Conservation (phyloP, 2,329 filamentous ascomycete genomes). For the Grosmannia penicillata region DNA sequence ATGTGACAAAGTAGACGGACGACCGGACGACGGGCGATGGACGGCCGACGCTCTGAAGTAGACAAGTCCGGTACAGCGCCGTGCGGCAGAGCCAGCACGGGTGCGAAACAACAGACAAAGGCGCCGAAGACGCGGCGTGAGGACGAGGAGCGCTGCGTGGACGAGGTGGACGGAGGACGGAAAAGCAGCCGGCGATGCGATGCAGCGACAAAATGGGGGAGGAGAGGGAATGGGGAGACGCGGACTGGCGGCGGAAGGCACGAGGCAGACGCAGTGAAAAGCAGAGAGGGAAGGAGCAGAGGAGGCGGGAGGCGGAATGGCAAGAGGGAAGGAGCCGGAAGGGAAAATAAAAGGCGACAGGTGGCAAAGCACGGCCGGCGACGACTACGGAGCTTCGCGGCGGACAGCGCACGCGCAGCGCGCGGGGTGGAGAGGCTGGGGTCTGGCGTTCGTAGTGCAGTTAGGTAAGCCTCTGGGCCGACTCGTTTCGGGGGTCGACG, state of each 20-base stretch:
- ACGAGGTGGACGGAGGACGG: too few species aligned
- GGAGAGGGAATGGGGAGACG: not conserved
- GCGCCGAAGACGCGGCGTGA: too few species aligned
- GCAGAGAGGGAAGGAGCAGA: not conserved
- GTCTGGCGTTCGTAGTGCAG: not conserved
- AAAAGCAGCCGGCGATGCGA: too few species aligned
- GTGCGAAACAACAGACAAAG: too few species aligned
- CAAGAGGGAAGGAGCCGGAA: not conserved
- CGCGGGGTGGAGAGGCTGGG: constrained; percentile 3
- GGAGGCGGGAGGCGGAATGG: not conserved
- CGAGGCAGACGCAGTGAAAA: not conserved
- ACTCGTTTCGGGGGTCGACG: not conserved
- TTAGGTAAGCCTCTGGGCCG: not conserved
- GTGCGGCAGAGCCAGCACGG: too few species aligned
- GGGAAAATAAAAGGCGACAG: not conserved
- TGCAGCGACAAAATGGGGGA: not conserved
- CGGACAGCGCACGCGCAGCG: constrained; percentile 4
- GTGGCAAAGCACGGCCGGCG: constrained; percentile 4
- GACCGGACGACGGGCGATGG: too few species aligned
- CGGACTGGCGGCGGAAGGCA: not conserved
- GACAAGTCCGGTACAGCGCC: too few species aligned
- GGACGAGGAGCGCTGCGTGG: too few species aligned
- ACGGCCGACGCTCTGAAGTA: too few species aligned
- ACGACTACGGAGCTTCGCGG: constrained; percentile 4
- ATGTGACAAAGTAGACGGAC: too few species aligned